Evolutionary conservation across 805 yeast species (phyloP), one percentile per base, ranked within the genome.

Genomic region (Metschnikowia vanudenii): DNA sequence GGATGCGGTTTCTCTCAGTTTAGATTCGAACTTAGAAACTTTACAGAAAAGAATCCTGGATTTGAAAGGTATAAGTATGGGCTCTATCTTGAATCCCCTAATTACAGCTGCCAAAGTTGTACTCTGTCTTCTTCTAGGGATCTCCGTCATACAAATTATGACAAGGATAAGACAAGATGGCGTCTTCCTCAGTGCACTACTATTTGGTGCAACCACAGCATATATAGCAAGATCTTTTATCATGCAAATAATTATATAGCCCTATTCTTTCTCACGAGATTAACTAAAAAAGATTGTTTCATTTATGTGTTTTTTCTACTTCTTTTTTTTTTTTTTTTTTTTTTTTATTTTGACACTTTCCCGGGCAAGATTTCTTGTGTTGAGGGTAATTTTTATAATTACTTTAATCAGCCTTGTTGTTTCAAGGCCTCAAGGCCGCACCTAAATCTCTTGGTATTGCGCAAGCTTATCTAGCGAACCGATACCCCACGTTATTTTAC

Each of bases 1-100:
- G 48, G 38, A 40, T 26, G 44, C 48, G 6, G 38, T 45, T 10
- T 45, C 48, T 2, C 18, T 40, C 11, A 24, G 41, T 24, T 13
- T 45, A n/a, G 48, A 45, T 22, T 40, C 48, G 1, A 45, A 40
- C 19, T 18, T 45, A 19, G 38, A 17, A 24, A 30, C 32, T 14
- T 31, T 45, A 13, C 48, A 45, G 37, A 39, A 39, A 22, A 24
- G 38, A 9, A 37, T 45, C 16, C 31, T 29, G 20, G 48, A 40
- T 16, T 45, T 45, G 41, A 36, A 40, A 22, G 13, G 19, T 6
- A 2, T 36, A 6, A 18, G 22, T 19, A n/a, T 40, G 14, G 38
- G 26, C 16, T 30, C 44, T 3, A 10, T 45, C 8, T 38, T 43
- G 11, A 43, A n/a, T 18, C 42, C 37, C 9, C 16, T 43, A 5